These are phyloP conservation scores for Mycena maculata DNA, from an alignment of 768 basidiomycete species.

Conservation along the genomic window DNA sequence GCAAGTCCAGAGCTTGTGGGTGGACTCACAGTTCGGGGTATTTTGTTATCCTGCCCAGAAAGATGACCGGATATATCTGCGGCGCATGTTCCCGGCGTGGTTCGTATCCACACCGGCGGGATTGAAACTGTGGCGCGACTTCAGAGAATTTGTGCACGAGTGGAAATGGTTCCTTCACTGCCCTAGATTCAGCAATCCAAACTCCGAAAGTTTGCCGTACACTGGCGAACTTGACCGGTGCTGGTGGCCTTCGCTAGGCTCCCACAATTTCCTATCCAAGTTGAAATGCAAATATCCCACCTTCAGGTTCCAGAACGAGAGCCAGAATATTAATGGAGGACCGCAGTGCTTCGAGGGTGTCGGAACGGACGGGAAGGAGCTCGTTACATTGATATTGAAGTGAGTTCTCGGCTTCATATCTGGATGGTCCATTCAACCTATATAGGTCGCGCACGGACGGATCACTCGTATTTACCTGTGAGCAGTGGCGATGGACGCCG, in stretches of 20 bases:
- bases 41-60: slow-evolving; percentile 18
- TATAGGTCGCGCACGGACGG: neutral
- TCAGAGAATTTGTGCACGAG: slow-evolving; percentile 40
- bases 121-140: slow-evolving; percentile 35
- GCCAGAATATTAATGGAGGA: too few species aligned
- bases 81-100: slow-evolving; percentile 43
- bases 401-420: neutral
- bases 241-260: slow-evolving; percentile 44
- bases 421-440: neutral
- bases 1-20: slow-evolving; percentile 48
- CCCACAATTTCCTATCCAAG: slow-evolving; percentile 39
- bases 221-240: slow-evolving; percentile 42
- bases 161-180: slow-evolving; percentile 41
- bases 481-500: neutral
- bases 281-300: slow-evolving; percentile 19
- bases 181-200: slow-evolving; percentile 15
- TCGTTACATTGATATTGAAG: slow-evolving; percentile 1
- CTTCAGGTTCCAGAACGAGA: slow-evolving; percentile 1
- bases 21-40: slow-evolving; percentile 39
- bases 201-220: slow-evolving; percentile 19
- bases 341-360: slow-evolving; percentile 13
- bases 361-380: slow-evolving; percentile 10
- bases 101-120: slow-evolving; percentile 27
- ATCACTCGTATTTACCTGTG: neutral
- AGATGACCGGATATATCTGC: slow-evolving; percentile 15